phyloP scores from a whole-genome alignment of 345 rosid species.

The Jatropha curcas region DNA sequence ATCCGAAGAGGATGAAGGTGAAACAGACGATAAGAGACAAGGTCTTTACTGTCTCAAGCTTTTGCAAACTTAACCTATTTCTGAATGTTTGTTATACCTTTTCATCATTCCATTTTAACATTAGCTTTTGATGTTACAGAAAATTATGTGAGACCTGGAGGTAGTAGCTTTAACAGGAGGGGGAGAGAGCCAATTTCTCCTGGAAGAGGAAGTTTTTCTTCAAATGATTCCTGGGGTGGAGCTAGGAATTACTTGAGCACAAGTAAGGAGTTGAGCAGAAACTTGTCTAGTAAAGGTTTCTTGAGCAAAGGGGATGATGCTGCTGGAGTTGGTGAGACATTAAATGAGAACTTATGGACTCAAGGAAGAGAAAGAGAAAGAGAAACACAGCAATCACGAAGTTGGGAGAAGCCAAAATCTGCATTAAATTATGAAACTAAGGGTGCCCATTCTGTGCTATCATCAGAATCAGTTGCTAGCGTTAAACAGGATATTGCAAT shows the following conservation, averaged over 20 bases:
- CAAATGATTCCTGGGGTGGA: constrained; percentile 60
- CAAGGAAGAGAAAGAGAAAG: constrained; percentile 60
- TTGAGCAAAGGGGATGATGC: constrained; percentile 56
- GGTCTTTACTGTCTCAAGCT: constrained; percentile 38
- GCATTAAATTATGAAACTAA: constrained; percentile 44
- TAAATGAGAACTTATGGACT: constrained; percentile 54
- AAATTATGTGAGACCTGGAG: constrained; percentile 52
- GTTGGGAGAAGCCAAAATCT: constrained; percentile 59
- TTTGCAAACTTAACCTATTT: constrained; percentile 7
- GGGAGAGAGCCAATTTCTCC: constrained; percentile 82
- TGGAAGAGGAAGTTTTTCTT: constrained; percentile 53
- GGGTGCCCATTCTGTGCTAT: constrained; percentile 35
- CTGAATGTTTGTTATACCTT: constrained; percentile 1
- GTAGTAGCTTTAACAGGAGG: constrained; percentile 66
- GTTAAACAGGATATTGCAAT: constrained; percentile 44
- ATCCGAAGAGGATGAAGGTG: constrained; percentile 82
- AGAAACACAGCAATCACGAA: constrained; percentile 49
- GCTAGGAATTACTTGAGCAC: constrained; percentile 54
- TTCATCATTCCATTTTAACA: constrained; percentile 22
- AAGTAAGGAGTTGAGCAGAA: constrained; percentile 65
- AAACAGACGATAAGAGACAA: constrained; percentile 63
- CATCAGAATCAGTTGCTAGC: constrained; percentile 49
- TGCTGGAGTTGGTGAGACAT: constrained; percentile 48
- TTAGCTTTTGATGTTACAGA: constrained; percentile 44
- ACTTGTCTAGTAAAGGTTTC: constrained; percentile 58